Base-by-base conservation (phyloP, 2,329 filamentous ascomycete genomes). In the Emericellopsis atlantica region DNA sequence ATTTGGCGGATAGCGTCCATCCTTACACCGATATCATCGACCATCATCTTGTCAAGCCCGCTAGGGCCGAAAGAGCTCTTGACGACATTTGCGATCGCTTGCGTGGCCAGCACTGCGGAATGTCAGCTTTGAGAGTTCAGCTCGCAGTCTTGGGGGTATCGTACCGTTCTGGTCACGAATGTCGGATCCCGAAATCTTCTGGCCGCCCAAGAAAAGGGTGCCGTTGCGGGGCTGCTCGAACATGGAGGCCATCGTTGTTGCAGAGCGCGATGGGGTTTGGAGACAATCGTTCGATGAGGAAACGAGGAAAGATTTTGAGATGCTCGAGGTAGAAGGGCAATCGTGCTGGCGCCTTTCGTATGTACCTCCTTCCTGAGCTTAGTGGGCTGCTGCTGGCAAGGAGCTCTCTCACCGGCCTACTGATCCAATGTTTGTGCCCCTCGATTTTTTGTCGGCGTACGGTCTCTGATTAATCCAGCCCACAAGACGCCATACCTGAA, bases 21-120 rank as follows among this genome's bases (percentile, higher is more conserved):
- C 54, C 80, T 54, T 76, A 87, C 83, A 58, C 92, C 92, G 62
- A 98, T 96, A 61, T 98, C 92, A 67, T 98, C 92, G 54, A 98
- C 92, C 92, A 98, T 96, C 92, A 98, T 98, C 77, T 98, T 98
- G 63, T 98, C 92, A 50, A 98, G 76, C 38, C 92, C 92, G 47
- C 87, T 95, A 40, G 92, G 92, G 42, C 92, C 92, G 59, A 98
- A 98, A 14, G 92, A 98, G 65, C 86, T 95, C 72, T 95, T 96
- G 63, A 98, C 88, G 45, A 98, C 89, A 79, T 96, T 98, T 55
- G 92, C 84, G 57, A 98, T 96, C 44, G 90, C 88, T 62, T 95
- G 88, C 36, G 92, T 96, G 51, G 92, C 92, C 51, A 88, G 78
- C 38, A 96, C 92, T 89, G 56, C 14, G 23, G 23, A 37, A 8